Base-by-base conservation (phyloP, 140 eudicot species). In the Ambrosia hybrid region DNA sequence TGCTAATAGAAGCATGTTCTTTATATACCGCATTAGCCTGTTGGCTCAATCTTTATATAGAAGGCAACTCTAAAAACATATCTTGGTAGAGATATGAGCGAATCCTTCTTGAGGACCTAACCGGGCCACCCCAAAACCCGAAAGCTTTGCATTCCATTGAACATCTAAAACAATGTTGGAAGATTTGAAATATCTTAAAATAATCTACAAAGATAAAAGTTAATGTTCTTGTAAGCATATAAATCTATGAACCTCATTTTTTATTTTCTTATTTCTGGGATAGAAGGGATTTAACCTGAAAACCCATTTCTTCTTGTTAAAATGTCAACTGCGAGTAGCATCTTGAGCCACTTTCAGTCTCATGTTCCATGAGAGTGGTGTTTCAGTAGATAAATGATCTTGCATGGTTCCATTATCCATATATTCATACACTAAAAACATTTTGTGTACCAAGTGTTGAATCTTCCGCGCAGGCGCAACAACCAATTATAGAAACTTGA, bases 391-490 rank as follows among this genome's bases (percentile, higher is more conserved):
- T 53, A 87, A 65, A 56, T 80, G 88, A 69, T 87, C 89, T 48
- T 60, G 73, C 4, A 87, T 65, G 45, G 89, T 87, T 38, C 77
- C 30, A 41, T 88, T 88, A 30, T 89, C 85, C 91, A 88, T 88
- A 65, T n/a, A n/a, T n/a, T n/a, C n/a, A n/a, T n/a, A n/a, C n/a
- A n/a, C n/a, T n/a, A n/a, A n/a, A n/a, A n/a, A 88, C 39, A 88
- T 62, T 38, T 48, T 83, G 88, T 30, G 83, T 88, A 55, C 87
- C 87, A 79, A 84, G 63, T 72, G 85, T 91, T 59, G 72, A 82
- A 57, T 88, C 88, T 51, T 88, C 92, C 4, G 87, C 81, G 64
- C 96, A 86, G 71, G n/a, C n/a, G n/a, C n/a, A n/a, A n/a, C 86
- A 84, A 6, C 96, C 96, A 15, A 83, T 62, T 51, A 88, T n/a